A percentile compares a stretch with the other conserved stretches of the same genome.
Conservation (phyloP, 495 filamentous ascomycete genomes). For the Copromyces sp. region DNA sequence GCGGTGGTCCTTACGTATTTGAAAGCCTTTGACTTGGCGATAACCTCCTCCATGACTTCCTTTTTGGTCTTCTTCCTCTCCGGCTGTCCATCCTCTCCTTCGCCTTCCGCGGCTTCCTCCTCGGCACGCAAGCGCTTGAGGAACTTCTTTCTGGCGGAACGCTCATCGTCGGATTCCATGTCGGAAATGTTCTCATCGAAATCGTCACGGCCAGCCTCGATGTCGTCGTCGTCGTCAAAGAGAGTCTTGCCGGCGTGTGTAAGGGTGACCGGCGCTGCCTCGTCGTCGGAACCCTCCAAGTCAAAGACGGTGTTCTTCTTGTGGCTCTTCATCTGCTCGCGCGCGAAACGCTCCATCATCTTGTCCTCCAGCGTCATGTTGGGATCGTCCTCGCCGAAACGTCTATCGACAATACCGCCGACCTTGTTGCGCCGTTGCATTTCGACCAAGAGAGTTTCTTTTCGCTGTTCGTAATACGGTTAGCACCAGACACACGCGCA, state of each 20-base stretch:
- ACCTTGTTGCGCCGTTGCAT: constrained; percentile 81
- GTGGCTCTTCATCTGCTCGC: constrained; percentile 64
- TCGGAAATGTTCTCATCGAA: constrained; percentile 56
- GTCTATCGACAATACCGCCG: constrained; percentile 82
- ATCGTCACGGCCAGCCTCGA: constrained; percentile 46
- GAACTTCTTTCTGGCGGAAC: constrained; percentile 35
- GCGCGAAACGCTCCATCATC: constrained; percentile 80
- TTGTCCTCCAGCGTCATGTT: constrained; percentile 89
- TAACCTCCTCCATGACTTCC: constrained; percentile 95
- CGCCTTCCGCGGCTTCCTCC: constrained; percentile 31
- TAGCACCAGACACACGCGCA: neutral
- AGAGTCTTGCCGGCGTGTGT: constrained; percentile 78
- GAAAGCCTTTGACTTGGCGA: constrained; percentile 90
- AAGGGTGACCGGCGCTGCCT: constrained; percentile 45
- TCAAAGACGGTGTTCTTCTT: constrained; percentile 76
- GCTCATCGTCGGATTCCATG: constrained; percentile 42
- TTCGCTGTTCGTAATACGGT: constrained; percentile 39
- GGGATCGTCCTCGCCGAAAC: constrained; percentile 93
- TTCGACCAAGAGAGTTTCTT: constrained; percentile 71
- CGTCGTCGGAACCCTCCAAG: constrained; percentile 74
- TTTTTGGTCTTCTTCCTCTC: constrained; percentile 84
- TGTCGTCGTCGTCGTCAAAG: constrained; percentile 39
- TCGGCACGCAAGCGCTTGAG: constrained; percentile 50
- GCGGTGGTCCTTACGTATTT: constrained; percentile 55
- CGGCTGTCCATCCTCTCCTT: constrained; percentile 44